Evolutionary conservation across 2,329 filamentous ascomycete species (phyloP).

Genomic region (Paecilomyces variotii): DNA sequence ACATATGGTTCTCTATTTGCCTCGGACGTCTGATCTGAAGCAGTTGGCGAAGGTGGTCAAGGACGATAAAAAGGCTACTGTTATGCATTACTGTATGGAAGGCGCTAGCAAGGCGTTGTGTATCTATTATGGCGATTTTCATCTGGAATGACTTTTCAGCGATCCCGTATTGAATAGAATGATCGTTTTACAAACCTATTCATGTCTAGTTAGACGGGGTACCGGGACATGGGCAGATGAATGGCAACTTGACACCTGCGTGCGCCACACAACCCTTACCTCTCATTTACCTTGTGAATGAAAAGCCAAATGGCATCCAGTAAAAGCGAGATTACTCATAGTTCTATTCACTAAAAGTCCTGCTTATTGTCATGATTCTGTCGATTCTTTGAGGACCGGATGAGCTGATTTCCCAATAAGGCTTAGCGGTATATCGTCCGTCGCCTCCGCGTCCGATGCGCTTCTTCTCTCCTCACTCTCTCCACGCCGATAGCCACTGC

Average conservation of each 20-base stretch:
- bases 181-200: neutral
- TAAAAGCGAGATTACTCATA: neutral
- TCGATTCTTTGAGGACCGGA: neutral
- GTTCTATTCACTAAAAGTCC: neutral
- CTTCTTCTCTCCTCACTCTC: neutral
- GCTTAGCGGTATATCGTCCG: constrained; percentile 13
- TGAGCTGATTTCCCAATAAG: constrained; percentile 18
- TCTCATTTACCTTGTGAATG: neutral
- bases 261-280: neutral
- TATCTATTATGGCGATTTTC: constrained; percentile 50
- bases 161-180: neutral
- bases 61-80: constrained; percentile 53
- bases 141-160: constrained; percentile 20
- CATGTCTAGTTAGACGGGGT: neutral
- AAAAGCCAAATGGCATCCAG: neutral
- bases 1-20: constrained; percentile 68
- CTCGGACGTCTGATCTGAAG: constrained; percentile 72
- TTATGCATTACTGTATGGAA: constrained; percentile 85
- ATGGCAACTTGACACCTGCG: neutral
- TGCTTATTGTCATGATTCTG: neutral
- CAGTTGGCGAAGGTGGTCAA: constrained; percentile 58
- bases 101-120: constrained; percentile 74
- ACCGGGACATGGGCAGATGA: neutral
- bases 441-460: neutral
- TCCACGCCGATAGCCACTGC: constrained; percentile 2